A percentile compares a stretch with the other conserved stretches of the same genome.
Evolutionary conservation across 495 filamentous ascomycete genomes (phyloP).

Genomic region (Sphaerosporella brunnea): DNA sequence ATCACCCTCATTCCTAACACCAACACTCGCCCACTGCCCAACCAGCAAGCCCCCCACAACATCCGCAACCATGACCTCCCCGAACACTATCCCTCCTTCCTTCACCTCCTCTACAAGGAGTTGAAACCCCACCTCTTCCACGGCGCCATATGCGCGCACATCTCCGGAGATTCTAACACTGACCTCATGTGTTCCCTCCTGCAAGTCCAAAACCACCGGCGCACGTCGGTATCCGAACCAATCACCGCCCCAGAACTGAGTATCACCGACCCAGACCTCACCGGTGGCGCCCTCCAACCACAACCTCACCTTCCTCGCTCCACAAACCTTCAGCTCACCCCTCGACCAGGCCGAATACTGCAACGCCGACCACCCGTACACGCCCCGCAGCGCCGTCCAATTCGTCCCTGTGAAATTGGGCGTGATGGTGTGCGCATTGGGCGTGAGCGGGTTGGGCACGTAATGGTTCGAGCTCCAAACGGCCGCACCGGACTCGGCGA

Average conservation of each 20-base stretch:
- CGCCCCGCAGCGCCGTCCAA: slow-evolving; percentile 34
- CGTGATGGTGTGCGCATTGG: background rate
- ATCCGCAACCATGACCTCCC: slow-evolving; percentile 33
- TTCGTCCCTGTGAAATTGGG: slow-evolving; percentile 34
- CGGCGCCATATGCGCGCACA: slow-evolving; percentile 36
- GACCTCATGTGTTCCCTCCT: slow-evolving; percentile 34
- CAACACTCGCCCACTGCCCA: slow-evolving; percentile 32
- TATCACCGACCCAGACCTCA: background rate
- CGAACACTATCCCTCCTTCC: slow-evolving; percentile 22
- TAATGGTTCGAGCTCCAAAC: background rate
- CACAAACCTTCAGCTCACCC: too few species aligned
- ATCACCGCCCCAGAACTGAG: background rate
- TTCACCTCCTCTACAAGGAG: slow-evolving; percentile 18
- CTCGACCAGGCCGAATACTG: slow-evolving; percentile 45
- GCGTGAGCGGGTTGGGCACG: too few species aligned
- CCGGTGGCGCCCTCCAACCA: slow-evolving; percentile 1
- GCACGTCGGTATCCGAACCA: background rate
- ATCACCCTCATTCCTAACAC: slow-evolving; percentile 32
- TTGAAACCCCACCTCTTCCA: slow-evolving; percentile 28
- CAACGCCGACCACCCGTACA: slow-evolving; percentile 43
- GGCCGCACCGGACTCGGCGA: background rate
- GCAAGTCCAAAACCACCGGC: slow-evolving; percentile 30
- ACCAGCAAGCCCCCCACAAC: slow-evolving; percentile 31
- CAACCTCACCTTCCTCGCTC: too few species aligned
- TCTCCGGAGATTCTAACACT: slow-evolving; percentile 39